A percentile compares a stretch with the other conserved stretches of the same genome.
Evolutionary conservation across 202 grass and related monocot genomes (phyloP).

Genomic region (Bolboschoenoplectus hybrid): DNA sequence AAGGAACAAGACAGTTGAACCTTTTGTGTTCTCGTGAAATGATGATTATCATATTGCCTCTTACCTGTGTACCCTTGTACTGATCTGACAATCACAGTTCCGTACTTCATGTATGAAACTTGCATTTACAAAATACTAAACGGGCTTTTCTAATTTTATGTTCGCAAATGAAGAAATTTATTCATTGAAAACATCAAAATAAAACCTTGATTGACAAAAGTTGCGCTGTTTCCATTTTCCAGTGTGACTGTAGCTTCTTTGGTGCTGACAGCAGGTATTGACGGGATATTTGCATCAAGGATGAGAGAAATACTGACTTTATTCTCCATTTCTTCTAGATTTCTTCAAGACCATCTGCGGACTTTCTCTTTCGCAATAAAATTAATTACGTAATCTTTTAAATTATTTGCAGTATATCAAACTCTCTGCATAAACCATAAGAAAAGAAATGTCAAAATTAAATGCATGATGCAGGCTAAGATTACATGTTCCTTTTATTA

Average conservation of each 20-base stretch:
- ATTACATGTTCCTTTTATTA: neutral
- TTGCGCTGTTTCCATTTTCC: constrained; percentile 50
- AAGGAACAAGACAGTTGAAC: neutral
- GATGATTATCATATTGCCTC: neutral
- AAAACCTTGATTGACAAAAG: constrained; percentile 81
- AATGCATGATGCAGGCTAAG: neutral
- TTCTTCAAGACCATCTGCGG: neutral
- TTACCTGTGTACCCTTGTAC: neutral
- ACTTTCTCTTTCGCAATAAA: neutral
- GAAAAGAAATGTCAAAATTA: constrained; percentile 12
- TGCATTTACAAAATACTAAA: neutral
- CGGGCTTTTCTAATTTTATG: neutral
- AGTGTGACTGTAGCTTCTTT: constrained; percentile 49
- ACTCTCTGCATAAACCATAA: constrained; percentile 23
- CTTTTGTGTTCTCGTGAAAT: neutral
- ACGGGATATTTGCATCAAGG: constrained; percentile 61
- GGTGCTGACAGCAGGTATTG: constrained; percentile 41
- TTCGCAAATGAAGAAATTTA: neutral
- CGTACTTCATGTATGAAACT: neutral
- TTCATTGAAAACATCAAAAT: constrained; percentile 4
- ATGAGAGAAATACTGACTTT: constrained; percentile 59
- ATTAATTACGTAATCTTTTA: neutral
- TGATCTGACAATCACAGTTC: neutral
- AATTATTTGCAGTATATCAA: neutral
- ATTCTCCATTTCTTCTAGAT: constrained; percentile 55